Percentiles rank a stretch among this genome's conserved stretches.
These are phyloP conservation scores for Suhomyces panamericanus DNA, from an alignment of 1,139 yeast genomes.

Conservation along the genomic window DNA sequence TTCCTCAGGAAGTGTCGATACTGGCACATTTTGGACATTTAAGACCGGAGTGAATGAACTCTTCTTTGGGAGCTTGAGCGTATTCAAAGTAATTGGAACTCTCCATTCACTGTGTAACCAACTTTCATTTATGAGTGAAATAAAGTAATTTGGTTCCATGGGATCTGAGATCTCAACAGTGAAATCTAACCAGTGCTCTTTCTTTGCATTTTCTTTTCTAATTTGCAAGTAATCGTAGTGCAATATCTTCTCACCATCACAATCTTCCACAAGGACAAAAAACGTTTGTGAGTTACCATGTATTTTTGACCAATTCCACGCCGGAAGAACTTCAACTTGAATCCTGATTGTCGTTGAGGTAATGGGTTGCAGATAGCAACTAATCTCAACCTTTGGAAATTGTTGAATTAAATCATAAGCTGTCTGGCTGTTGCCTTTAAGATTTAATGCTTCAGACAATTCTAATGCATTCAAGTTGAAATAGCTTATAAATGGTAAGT, in stretches of 20 bases:
- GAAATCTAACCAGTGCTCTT: conserved; percentile 63
- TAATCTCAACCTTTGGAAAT: conserved; percentile 66
- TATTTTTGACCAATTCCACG: conserved; percentile 74
- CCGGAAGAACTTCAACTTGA: conserved; percentile 65
- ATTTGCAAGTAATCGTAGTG: conserved; percentile 58
- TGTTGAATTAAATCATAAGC: conserved; percentile 64
- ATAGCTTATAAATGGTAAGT: conserved; percentile 80
- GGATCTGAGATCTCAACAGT: conserved; percentile 61
- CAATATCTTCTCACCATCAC: conserved; percentile 76
- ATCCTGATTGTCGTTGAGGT: conserved; percentile 66
- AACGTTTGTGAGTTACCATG: conserved; percentile 73
- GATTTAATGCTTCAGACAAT: conserved; percentile 77
- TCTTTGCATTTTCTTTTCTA: conserved; percentile 45
- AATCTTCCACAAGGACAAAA: conserved; percentile 73
- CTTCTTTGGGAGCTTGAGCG: conserved; percentile 63
- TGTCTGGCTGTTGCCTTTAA: conserved; percentile 62
- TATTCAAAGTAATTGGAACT: conserved; percentile 58
- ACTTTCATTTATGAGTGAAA: conserved; percentile 70
- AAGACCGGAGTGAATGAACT: conserved; percentile 60
- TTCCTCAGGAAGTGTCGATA: conserved; percentile 49
- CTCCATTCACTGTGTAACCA: conserved; percentile 81
- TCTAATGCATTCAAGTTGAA: conserved; percentile 70
- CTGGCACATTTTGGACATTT: conserved; percentile 52
- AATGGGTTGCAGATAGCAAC: conserved; percentile 72
- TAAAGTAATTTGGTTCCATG: conserved; percentile 74